Percentiles rank a stretch among this genome's conserved stretches.
These are phyloP conservation scores for Cyclocybe cylindracea DNA, from an alignment of 768 basidiomycete genomes.

Conservation along the genomic window DNA sequence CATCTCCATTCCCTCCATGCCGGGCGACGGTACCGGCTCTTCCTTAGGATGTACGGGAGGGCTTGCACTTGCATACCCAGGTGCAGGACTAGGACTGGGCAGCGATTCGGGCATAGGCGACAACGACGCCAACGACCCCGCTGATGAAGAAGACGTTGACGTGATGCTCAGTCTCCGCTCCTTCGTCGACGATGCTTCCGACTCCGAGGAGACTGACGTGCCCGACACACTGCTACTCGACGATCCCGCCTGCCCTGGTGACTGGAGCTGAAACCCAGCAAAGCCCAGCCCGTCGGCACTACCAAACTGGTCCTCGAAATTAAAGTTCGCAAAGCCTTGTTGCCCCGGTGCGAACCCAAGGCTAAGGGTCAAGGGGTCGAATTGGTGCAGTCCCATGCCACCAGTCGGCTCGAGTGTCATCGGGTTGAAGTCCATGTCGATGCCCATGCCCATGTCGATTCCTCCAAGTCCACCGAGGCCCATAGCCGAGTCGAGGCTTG, in stretches of 20 bases:
- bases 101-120: slow-evolving; percentile 48
- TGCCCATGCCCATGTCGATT: slow-evolving; percentile 20
- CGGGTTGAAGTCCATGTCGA: slow-evolving; percentile 66
- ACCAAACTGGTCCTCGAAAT: slow-evolving; percentile 25
- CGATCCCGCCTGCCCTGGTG: slow-evolving; percentile 32
- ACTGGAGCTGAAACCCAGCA: slow-evolving; percentile 33
- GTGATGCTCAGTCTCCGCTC: slow-evolving; percentile 52
- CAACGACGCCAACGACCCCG: slow-evolving; percentile 51
- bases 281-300: slow-evolving; percentile 16
- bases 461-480: too few relatives aligned
- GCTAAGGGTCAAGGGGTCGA: slow-evolving; percentile 21
- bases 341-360: slow-evolving; percentile 21
- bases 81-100: slow-evolving; percentile 24
- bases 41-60: slow-evolving; percentile 17
- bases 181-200: slow-evolving; percentile 27
- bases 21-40: slow-evolving; percentile 15
- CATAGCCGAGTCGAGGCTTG: slow-evolving; percentile 30
- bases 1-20: background rate
- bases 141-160: slow-evolving; percentile 57
- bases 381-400: slow-evolving; percentile 51
- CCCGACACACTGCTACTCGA: slow-evolving; percentile 13
- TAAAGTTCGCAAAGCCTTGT: slow-evolving; percentile 12
- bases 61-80: slow-evolving; percentile 23
- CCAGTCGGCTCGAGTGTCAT: slow-evolving; percentile 59
- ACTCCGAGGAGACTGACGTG: slow-evolving; percentile 20